Evolutionary conservation across 768 basidiomycete species (phyloP), one percentile per base, ranked within the genome.

Genomic region (Trametes elegans): DNA sequence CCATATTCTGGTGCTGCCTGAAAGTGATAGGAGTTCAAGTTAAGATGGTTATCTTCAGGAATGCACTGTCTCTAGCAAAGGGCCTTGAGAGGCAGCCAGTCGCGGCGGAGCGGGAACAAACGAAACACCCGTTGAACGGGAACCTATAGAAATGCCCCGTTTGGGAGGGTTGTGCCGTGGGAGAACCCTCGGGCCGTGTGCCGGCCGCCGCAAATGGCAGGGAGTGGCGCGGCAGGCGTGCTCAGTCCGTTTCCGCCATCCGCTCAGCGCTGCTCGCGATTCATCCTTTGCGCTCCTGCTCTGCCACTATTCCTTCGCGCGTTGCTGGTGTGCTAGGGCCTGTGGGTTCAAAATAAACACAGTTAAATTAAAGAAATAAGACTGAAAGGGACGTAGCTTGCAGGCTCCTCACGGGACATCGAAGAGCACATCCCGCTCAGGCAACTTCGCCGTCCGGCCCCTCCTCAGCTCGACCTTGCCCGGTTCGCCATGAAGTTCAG

Each of bases 401-500:
- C 28, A 31, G 24, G 26, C n/a, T 43, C 57, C 49, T 50, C 56
- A 46, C 38, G 52, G 26, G 36, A 50, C 41, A 45, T 44, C 34
- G 53, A 60, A 23, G 67, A 68, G 55, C 41, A 53, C 23, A 68
- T 68, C 23, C 67, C 67, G 21, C 59, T 68, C 29, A 49, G 63
- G 50, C 57, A 60, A 42, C 56, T 68, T 28, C 46, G 61, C 49
- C 58, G 35, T 42, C 42, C 55, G 28, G 44, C 49, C 31, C 21
- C 58, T 10, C 34, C 47, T 14, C 58, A 58, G 16, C n/a, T 58
- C 21, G 49, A 64, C 42, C 45, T 66, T 29, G 34, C 55, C 21
- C 53, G 53, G 21, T 66, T 65, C 49, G 65, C 65, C 51, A 85
- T 85, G 83, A 85, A 83, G 67, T 85, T 84, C 66, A 84, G 83